Evolutionary conservation across 352 stramenopile genomes (phyloP).

Genomic region (Blastocystis sp.): DNA sequence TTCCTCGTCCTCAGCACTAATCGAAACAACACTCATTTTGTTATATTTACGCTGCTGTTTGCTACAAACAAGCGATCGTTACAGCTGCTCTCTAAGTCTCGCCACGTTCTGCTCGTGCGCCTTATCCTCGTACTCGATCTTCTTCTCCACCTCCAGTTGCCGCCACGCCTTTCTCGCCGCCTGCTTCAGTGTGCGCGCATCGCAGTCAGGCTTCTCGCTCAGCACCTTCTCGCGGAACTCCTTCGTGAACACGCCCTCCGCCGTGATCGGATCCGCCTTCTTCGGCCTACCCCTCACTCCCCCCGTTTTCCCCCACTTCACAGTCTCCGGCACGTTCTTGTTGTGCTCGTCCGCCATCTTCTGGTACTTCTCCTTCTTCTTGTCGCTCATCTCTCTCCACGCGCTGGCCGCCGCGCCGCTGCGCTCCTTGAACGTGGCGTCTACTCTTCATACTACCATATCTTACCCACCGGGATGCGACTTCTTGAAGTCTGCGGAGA

Average conservation of each 20-base stretch:
- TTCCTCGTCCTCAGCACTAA: slow-evolving; percentile 54
- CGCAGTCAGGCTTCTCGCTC: not conserved
- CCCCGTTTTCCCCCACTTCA: not conserved
- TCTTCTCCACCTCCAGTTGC: slow-evolving; percentile 20
- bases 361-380: slow-evolving; percentile 1
- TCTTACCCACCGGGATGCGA: not conserved
- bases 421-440: not conserved
- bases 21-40: slow-evolving; percentile 57
- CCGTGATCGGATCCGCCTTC: not conserved
- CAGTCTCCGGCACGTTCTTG: not conserved
- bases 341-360: not conserved
- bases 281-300: not conserved
- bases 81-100: not conserved
- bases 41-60: slow-evolving; percentile 31
- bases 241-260: not conserved
- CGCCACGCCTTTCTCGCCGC: slow-evolving; percentile 13
- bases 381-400: slow-evolving; percentile 38
- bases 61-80: slow-evolving; percentile 4
- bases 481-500: not conserved
- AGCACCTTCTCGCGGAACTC: not conserved
- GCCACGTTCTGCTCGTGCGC: slow-evolving; percentile 11
- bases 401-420: not conserved
- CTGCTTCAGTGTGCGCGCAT: not conserved
- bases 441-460: not conserved
- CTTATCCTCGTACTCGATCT: slow-evolving; percentile 53